These are phyloP conservation scores for Crinitomyces ghanaensis DNA, from an alignment of 805 yeast genomes.

Conservation along the genomic window DNA sequence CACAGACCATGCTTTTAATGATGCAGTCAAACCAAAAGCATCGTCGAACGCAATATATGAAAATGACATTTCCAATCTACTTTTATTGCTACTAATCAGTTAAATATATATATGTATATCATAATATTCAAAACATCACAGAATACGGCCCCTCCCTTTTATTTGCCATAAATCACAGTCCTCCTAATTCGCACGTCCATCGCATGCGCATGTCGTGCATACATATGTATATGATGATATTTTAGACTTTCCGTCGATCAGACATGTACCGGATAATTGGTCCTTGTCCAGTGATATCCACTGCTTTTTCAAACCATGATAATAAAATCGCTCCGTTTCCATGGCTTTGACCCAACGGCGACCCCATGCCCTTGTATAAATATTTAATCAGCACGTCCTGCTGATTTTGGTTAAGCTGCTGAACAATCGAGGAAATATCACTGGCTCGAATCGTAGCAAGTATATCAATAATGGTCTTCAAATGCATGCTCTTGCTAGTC, in stretches of 20 bases:
- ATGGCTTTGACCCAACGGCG: constrained; percentile 50
- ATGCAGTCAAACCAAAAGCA: too few species aligned
- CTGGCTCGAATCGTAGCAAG: constrained; percentile 54
- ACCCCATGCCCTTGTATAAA: constrained; percentile 74
- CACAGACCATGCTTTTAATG: too few species aligned
- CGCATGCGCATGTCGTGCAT: too few species aligned
- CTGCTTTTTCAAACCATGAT: constrained; percentile 86
- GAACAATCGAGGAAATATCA: constrained; percentile 55
- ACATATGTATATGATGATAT: neutral
- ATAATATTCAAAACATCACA: too few species aligned
- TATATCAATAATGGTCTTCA: constrained; percentile 54
- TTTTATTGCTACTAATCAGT: too few species aligned
- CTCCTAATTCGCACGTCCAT: too few species aligned
- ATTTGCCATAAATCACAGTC: too few species aligned
- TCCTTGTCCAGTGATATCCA: constrained; percentile 76
- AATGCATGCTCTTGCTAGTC: constrained; percentile 38
- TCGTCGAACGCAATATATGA: too few species aligned
- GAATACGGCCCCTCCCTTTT: neutral
- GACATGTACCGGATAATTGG: constrained; percentile 77
- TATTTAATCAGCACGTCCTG: constrained; percentile 73
- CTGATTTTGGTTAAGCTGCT: constrained; percentile 47
- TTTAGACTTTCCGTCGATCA: constrained; percentile 68
- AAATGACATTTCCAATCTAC: too few species aligned
- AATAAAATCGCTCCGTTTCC: constrained; percentile 78
- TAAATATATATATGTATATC: too few species aligned